Percentiles rank a stretch among this genome's conserved stretches.
These are phyloP conservation scores for Suhomyces bolitotheri DNA, from an alignment of 1,139 yeast genomes.

Conservation along the genomic window DNA sequence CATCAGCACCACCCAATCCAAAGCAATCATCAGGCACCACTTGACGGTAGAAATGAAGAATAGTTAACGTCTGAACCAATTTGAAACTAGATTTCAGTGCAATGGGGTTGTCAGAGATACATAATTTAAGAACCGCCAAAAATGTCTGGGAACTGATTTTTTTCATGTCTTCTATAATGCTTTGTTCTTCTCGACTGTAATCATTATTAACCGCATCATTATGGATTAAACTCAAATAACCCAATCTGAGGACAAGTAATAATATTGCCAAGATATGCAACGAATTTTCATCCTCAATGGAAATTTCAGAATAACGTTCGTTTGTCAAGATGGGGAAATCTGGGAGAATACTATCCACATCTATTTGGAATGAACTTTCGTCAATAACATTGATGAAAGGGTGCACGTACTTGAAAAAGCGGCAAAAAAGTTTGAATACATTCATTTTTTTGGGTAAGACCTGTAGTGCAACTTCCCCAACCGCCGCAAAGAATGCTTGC, in stretches of 20 bases:
- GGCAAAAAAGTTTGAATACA: slow-evolving; percentile 31
- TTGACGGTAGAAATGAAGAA: slow-evolving; percentile 38
- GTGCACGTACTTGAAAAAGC: slow-evolving; percentile 42
- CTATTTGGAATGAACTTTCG: slow-evolving; percentile 30
- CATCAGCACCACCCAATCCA: slow-evolving; percentile 46
- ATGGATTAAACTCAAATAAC: slow-evolving; percentile 44
- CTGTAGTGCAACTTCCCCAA: slow-evolving; percentile 29
- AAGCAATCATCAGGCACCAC: slow-evolving; percentile 47
- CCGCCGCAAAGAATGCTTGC: slow-evolving; percentile 30
- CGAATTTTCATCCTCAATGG: slow-evolving; percentile 34
- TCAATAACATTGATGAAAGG: slow-evolving; percentile 43
- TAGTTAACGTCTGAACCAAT: slow-evolving; percentile 45
- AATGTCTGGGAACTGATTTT: slow-evolving; percentile 25
- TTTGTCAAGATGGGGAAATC: slow-evolving; percentile 28
- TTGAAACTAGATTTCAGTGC: slow-evolving; percentile 35
- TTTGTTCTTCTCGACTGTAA: slow-evolving; percentile 31
- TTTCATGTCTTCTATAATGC: slow-evolving; percentile 29
- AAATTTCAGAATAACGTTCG: slow-evolving; percentile 22
- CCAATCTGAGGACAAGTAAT: slow-evolving; percentile 35
- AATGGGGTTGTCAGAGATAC: slow-evolving; percentile 33
- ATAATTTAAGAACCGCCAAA: slow-evolving; percentile 30
- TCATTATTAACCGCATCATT: slow-evolving; percentile 33
- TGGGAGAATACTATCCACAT: slow-evolving; percentile 27
- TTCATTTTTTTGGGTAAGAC: slow-evolving; percentile 35
- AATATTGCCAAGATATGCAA: slow-evolving; percentile 35